phyloP scores from a whole-genome alignment of 306 rosid genomes.

The Morella rubra region DNA sequence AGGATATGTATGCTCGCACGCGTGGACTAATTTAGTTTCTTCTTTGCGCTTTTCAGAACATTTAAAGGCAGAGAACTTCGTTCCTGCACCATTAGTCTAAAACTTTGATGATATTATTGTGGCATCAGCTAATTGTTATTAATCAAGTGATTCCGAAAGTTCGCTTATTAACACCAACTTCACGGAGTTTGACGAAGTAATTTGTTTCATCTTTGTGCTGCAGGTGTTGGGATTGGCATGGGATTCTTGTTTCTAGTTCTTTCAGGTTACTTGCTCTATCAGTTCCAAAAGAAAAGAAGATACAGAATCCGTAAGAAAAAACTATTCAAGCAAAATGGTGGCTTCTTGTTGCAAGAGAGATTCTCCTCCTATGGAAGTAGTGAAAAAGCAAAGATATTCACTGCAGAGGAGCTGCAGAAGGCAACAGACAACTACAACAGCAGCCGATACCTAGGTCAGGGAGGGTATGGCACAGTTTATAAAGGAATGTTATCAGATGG shows the following conservation, averaged over 20 bases:
- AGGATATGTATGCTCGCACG: too few species aligned
- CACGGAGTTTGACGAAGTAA: neutral
- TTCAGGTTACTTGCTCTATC: conserved; percentile 7
- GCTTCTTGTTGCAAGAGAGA: conserved; percentile 28
- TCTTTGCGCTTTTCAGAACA: too few species aligned
- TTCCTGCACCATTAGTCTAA: too few species aligned
- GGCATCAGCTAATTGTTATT: too few species aligned
- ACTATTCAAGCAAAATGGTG: conserved; percentile 39
- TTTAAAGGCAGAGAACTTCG: too few species aligned
- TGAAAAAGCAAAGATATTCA: conserved; percentile 25
- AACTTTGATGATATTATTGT: too few species aligned
- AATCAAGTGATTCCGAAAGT: too few species aligned
- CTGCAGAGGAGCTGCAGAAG: conserved; percentile 29
- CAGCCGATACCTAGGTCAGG: conserved; percentile 32
- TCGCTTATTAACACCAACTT: neutral
- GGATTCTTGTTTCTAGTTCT: conserved; percentile 2
- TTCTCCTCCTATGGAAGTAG: neutral
- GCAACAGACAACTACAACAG: conserved; percentile 29
- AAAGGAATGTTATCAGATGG: conserved; percentile 20
- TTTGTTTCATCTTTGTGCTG: conserved; percentile 16
- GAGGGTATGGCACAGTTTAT: conserved; percentile 30
- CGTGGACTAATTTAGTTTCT: too few species aligned
- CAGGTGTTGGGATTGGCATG: neutral
- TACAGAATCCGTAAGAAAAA: neutral
- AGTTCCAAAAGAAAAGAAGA: conserved; percentile 9